phyloP scores from a whole-genome alignment of 73 alveolate species.

The Tetrahymena thermophila region DNA sequence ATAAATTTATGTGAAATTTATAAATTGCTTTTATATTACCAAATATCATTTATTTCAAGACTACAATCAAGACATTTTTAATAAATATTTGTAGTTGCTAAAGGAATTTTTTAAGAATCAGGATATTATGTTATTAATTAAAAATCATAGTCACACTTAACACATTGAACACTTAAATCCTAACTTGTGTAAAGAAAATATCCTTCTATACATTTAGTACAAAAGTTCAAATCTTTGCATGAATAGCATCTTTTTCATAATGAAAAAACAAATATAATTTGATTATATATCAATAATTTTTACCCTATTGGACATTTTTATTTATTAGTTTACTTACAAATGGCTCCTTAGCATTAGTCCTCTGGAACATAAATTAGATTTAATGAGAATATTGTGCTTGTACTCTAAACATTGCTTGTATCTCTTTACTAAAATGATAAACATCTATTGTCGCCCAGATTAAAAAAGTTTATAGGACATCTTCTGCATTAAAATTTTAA shows the following conservation, averaged over 20 bases:
- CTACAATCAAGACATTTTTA: neutral
- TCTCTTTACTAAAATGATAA: neutral
- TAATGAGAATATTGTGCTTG: neutral
- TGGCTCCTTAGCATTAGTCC: neutral
- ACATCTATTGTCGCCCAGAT: neutral
- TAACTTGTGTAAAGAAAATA: neutral
- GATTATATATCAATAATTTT: neutral
- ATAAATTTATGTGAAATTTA: neutral
- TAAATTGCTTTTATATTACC: neutral
- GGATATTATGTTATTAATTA: neutral
- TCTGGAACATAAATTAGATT: neutral
- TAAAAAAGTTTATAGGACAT: neutral
- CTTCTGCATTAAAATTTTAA: neutral
- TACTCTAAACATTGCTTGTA: neutral
- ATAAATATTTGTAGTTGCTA: neutral
- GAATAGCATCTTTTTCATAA: neutral
- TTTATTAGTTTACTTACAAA: neutral
- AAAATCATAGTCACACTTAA: neutral
- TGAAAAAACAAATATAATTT: no score
- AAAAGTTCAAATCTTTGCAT: neutral
- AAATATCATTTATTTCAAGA: neutral
- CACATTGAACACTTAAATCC: neutral
- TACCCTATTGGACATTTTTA: neutral
- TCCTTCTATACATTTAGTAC: neutral
- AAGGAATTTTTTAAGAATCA: neutral